These are phyloP conservation scores for Brasenia schreberi DNA, from an alignment of 164 flowering plant species.

Conservation along the genomic window DNA sequence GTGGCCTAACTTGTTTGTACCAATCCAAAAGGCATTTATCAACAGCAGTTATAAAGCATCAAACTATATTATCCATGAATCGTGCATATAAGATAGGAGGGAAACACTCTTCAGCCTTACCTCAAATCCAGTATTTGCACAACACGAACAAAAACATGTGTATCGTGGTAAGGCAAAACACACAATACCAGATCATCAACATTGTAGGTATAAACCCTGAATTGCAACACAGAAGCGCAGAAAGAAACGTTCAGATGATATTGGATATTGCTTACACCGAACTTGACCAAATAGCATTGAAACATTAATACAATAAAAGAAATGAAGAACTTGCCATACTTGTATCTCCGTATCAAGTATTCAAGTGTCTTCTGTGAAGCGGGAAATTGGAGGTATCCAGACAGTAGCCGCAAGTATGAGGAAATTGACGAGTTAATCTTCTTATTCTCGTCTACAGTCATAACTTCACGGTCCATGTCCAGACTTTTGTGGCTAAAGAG, in stretches of 20 bases:
- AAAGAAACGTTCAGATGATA: neutral
- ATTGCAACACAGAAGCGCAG: neutral
- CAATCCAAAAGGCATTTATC: too few species aligned
- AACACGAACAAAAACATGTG: constrained; percentile 69
- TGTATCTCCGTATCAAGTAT: constrained; percentile 79
- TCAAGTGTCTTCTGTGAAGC: constrained; percentile 67
- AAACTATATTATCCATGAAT: neutral
- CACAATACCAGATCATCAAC: constrained; percentile 66
- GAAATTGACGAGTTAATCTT: constrained; percentile 34
- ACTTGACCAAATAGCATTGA: neutral
- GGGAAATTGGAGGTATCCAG: constrained; percentile 47
- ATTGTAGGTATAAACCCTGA: constrained; percentile 76
- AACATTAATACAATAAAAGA: neutral
- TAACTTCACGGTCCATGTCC: constrained; percentile 64
- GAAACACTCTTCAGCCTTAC: constrained; percentile 18
- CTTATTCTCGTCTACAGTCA: constrained; percentile 52
- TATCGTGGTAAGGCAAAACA: constrained; percentile 84
- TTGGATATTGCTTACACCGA: neutral
- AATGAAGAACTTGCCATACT: constrained; percentile 23
- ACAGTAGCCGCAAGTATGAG: constrained; percentile 54
- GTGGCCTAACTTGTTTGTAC: too few species aligned
- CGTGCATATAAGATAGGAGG: neutral
- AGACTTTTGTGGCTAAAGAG: constrained; percentile 59
- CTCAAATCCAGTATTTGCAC: constrained; percentile 55
- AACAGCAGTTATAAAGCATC: too few species aligned